Percentiles rank a stretch among this genome's conserved stretches.
Conservation (phyloP, 192 early-diverging fungal genomes). For the Dissophora ornata region DNA sequence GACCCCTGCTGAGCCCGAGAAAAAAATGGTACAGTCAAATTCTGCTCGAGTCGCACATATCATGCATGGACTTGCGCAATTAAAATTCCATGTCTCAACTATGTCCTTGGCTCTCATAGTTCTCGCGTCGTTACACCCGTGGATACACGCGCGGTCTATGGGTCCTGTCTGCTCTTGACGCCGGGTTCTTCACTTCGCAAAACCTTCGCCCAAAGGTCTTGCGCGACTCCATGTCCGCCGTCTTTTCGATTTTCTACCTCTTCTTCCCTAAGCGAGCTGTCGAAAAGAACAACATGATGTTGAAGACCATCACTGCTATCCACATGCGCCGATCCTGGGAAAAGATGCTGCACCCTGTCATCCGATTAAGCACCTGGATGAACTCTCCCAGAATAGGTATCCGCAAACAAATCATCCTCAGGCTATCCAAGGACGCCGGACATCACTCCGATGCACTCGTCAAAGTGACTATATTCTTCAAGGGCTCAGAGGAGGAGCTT, state of each 20-base stretch:
- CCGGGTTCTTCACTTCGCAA: constrained; percentile 94
- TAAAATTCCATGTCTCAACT: too few species aligned
- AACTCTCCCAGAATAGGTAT: constrained; percentile 55
- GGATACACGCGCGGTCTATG: constrained; percentile 93
- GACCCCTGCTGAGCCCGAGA: constrained; percentile 42
- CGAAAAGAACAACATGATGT: constrained; percentile 82
- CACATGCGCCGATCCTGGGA: constrained; percentile 94
- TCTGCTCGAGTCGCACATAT: too few species aligned
- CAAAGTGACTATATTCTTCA: constrained; percentile 67
- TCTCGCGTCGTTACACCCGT: constrained; percentile 77
- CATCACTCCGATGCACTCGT: constrained; percentile 43
- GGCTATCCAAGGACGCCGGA: constrained; percentile 34
- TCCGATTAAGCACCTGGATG: constrained; percentile 63
- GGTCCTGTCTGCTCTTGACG: constrained; percentile 91
- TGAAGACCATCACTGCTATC: constrained; percentile 81
- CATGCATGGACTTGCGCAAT: too few species aligned
- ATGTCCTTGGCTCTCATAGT: constrained; percentile 22
- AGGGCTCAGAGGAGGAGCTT: constrained; percentile 55
- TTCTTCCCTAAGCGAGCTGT: constrained; percentile 86
- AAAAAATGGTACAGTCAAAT: constrained; percentile 34
- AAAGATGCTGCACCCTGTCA: constrained; percentile 79
- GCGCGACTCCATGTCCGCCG: constrained; percentile 78
- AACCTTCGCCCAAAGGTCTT: constrained; percentile 76
- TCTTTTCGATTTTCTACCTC: constrained; percentile 87
- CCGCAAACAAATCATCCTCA: constrained; percentile 35